Evolutionary conservation across 257 asterid species (phyloP), one percentile per base, ranked within the genome.

Genomic region (Asclepias syriaca): DNA sequence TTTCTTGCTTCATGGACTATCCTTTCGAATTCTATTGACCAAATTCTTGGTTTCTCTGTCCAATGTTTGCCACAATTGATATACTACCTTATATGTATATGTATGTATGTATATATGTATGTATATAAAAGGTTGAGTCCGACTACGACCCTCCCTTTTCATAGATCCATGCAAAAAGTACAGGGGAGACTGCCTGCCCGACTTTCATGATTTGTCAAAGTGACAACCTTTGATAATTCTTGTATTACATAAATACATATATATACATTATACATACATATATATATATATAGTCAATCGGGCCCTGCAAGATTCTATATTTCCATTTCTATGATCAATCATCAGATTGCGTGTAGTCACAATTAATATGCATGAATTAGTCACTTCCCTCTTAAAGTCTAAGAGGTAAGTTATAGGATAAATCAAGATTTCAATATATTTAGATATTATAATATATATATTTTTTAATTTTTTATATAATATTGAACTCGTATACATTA

Each of bases 251-350:
- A 18, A 13, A 58, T n/a, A 53, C 7, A 8, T 40, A 40, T 1
- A 40, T 40, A 5, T 4, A n/a, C n/a, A n/a, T n/a, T n/a, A n/a
- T n/a, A n/a, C n/a, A n/a, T n/a, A n/a, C n/a, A n/a, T 40, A 40
- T 40, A 40, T 6, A 40, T 40, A 40, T 40, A 8, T 5, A 40
- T 40, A 40, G 10, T 6, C 10, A 6, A 0, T 8, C 46, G 10
- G 46, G 46, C 46, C 70, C 55, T 29, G 7, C 43, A 50, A 37
- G 57, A 32, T 50, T 18, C 51, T 15, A 39, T 24, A 58, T 64
- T 70, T 68, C 72, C n/a, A 27, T 54, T 63, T 55, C 59, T 59
- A 24, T 66, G 74, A 74, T 57, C 43, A 43, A 67, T 71, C 76
- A 58, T 71, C 76, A 50, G 22, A 64, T 70, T 55, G 19, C n/a